Conservation (phyloP, 768 basidiomycete species). For the Epithele typhae region DNA sequence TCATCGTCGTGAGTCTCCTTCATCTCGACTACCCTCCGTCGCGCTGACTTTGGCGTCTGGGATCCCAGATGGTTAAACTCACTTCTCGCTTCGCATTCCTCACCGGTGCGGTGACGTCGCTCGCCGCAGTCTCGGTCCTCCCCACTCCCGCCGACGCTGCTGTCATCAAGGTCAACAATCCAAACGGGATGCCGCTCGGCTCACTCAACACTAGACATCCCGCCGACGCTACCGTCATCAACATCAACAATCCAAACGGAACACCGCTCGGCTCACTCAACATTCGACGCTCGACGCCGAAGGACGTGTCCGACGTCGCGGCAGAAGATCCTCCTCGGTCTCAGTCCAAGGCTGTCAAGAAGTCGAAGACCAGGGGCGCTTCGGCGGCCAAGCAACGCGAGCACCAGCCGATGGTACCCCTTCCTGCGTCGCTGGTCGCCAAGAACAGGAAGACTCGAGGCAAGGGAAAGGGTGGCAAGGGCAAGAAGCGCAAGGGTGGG, state of each 20-base stretch:
- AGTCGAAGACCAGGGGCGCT: not conserved
- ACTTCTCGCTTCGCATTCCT: constrained; percentile 42
- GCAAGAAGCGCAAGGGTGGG: constrained; percentile 3
- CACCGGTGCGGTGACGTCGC: constrained; percentile 38
- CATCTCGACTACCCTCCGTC: too few relatives aligned
- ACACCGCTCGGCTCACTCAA: too few relatives aligned
- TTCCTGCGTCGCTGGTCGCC: constrained; percentile 1
- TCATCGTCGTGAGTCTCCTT: constrained; percentile 19
- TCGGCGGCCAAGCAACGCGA: too few relatives aligned
- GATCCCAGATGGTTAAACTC: constrained; percentile 47
- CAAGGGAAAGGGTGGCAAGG: constrained; percentile 1
- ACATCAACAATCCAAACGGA: too few relatives aligned
- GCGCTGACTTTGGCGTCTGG: too few relatives aligned
- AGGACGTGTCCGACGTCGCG: too few relatives aligned
- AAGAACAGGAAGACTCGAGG: constrained; percentile 4
- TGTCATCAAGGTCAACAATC: too few relatives aligned
- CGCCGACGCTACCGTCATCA: too few relatives aligned
- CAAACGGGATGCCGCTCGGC: too few relatives aligned
- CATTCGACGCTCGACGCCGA: too few relatives aligned
- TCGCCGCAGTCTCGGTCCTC: constrained; percentile 38
- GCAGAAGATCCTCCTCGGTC: too few relatives aligned
- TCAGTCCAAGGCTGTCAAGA: not conserved
- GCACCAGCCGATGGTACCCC: constrained; percentile 7
- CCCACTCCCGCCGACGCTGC: constrained; percentile 13
- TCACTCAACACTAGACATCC: too few relatives aligned